Base-by-base conservation (phyloP, 495 filamentous ascomycete genomes). In the Penicillium ochrochloron region DNA sequence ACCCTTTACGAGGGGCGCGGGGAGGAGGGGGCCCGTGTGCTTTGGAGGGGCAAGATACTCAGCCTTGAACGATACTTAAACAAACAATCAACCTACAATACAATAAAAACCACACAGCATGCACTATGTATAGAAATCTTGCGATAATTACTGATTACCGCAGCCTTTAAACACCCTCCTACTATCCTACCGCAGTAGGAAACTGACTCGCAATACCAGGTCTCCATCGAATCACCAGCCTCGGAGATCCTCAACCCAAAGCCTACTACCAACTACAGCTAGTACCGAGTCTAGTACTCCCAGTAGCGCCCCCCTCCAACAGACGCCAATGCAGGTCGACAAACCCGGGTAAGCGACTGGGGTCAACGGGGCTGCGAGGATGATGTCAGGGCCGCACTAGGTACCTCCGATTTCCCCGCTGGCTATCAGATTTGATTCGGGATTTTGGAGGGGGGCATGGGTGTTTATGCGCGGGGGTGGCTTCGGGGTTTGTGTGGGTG, bases 321-420 rank as follows among this genome's bases (percentile, higher is more conserved):
- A 21, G 19, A 25, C 44, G 51, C 31, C 25, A 50, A 60, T 68
- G 66, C 66, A 68, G 46, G 62, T 68, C 66, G 62, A 65, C 62
- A 17, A 60, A 62, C 59, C 56, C 25, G 62, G 66, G 48, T 37
- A 46, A 37, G 14, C 17, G 44, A 23, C 44, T 33, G 50, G 50
- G 59, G 34, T 12, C 48, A 60, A 50, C 48, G 58, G 27, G 27
- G 27, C 51, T 33, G 51, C 27, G 51, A 34, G 51, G 27, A 54
- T 34, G 27, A 54, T 48, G 44, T 48, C 44, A 48, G 44, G 44
- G 29, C 35, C 34, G 19, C 59, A 50, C 41, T 17, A 41, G n/a
- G n/a, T n/a, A n/a, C 25, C 25, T 4, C 25, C 25, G 25, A 27
- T 27, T 27, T 4, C 48, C 48, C 48, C 48, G 25, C 48, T 31